Evolutionary conservation across 768 basidiomycete genomes (phyloP).

Genomic region (Panaeolus cyanescens): DNA sequence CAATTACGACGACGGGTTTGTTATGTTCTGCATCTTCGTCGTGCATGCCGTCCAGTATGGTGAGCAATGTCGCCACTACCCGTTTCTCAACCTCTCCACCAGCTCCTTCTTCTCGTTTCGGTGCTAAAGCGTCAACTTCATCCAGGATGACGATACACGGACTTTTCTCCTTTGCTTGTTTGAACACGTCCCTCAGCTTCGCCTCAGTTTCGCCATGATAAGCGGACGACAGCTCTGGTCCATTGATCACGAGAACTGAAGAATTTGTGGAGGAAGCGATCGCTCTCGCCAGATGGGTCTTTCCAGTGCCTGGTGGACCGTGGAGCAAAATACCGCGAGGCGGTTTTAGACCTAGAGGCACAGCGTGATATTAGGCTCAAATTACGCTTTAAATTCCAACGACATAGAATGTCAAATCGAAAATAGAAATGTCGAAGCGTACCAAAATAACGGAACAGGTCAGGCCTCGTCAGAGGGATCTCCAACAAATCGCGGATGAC

Average conservation of each 20-base stretch:
- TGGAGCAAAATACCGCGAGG: conserved; percentile 95
- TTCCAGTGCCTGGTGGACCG: conserved; percentile 97
- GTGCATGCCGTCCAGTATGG: conserved; percentile 91
- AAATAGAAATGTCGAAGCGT: conserved; percentile 8
- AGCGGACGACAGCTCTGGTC: conserved; percentile 91
- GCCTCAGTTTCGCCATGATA: conserved; percentile 98
- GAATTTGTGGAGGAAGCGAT: conserved; percentile 88
- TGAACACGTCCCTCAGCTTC: conserved; percentile 86
- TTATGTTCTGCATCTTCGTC: conserved; percentile 43
- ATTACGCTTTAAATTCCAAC: not conserved
- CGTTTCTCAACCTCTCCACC: conserved; percentile 96
- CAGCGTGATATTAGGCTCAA: conserved; percentile 5
- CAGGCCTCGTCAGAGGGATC: conserved; percentile 33
- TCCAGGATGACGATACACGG: conserved; percentile 96
- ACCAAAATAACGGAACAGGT: conserved; percentile 36
- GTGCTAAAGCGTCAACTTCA: conserved; percentile 94
- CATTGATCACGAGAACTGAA: conserved; percentile 91
- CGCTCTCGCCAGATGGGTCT: conserved; percentile 94
- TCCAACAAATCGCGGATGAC: conserved; percentile 56
- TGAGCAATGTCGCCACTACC: conserved; percentile 93
- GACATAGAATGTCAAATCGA: conserved; percentile 6
- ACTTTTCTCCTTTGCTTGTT: conserved; percentile 74
- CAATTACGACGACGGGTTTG: conserved; percentile 87
- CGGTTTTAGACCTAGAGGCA: conserved; percentile 74
- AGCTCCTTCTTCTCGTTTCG: conserved; percentile 83